Evolutionary conservation across 2,329 filamentous ascomycete species (phyloP), one percentile per base, ranked within the genome.

Genomic region (Juglanconis juglandina): DNA sequence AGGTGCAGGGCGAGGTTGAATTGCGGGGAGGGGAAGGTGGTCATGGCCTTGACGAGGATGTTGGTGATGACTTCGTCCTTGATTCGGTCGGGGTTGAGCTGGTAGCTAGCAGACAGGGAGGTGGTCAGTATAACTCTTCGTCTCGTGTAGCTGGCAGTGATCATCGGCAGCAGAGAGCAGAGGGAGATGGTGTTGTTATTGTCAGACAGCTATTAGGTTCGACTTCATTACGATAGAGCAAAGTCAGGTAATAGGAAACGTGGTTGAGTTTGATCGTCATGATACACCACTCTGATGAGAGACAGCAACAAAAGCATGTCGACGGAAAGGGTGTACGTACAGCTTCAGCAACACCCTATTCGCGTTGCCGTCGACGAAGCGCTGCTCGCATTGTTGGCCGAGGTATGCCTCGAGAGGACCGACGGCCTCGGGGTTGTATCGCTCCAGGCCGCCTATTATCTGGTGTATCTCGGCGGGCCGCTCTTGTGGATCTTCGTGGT

Each of bases 171-270:
- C 9, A 46, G 14, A 32, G 5, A 51, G 52, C 39, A 52, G 44
- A 59, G 49, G 39, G 34, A 55, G 39, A 33, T 32, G 46, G 61
- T 35, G 39, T 10, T 5, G 39, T 58, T 66, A 67, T 65, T 62
- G 72, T 93, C 89, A 92, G 89, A 88, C 86, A 87, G 81, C 88
- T 83, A 88, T 88, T 87, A 86, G 83, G 76, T 72, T 74, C 80
- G 76, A 85, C 89, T 88, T 92, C 90, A 91, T 76, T 76, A 77
- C 70, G 72, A 72, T 71, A 24, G 76, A 77, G 75, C 73, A 78
- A 76, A 53, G 77, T 96, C 92, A 91, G 91, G 86, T 96, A 96
- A 96, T 96, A 96, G 91, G 91, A 96, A 96, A 96, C 92, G 91
- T 96, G 61, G 53, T 63, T 52, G 89, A 77, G 86, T 79, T 82